These are phyloP conservation scores for Dissophora ornata DNA, from an alignment of 192 early-diverging fungal genomes.

Conservation along the genomic window DNA sequence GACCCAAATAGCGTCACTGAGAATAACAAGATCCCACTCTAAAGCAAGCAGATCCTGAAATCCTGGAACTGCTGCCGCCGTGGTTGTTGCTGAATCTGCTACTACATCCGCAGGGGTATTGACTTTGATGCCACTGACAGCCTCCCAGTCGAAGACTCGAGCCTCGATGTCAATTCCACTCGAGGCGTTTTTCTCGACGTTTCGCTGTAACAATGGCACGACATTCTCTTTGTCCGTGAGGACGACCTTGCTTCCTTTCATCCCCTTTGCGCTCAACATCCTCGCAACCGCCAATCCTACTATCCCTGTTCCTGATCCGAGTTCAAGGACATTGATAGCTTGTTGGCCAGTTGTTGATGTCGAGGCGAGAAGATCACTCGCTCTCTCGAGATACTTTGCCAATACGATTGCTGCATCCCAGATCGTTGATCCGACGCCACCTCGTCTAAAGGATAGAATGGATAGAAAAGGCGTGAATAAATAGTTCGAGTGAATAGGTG, in stretches of 20 bases:
- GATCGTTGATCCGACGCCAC: constrained; percentile 50
- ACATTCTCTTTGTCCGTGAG: constrained; percentile 62
- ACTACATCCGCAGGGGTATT: background rate
- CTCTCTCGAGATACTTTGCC: constrained; percentile 33
- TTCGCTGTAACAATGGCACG: constrained; percentile 55
- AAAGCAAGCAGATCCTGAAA: too few species aligned
- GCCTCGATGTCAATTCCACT: constrained; percentile 12
- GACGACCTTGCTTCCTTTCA: constrained; percentile 23
- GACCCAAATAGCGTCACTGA: constrained; percentile 55
- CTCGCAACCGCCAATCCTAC: constrained; percentile 63
- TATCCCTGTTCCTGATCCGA: constrained; percentile 70
- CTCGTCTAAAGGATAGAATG: constrained; percentile 12
- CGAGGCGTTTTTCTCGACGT: constrained; percentile 39
- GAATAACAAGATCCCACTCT: constrained; percentile 43
- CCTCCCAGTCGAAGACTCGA: constrained; percentile 45
- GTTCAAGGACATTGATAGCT: constrained; percentile 54
- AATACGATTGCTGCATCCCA: constrained; percentile 53
- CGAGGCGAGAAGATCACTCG: background rate
- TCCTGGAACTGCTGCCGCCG: background rate
- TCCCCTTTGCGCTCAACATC: constrained; percentile 12
- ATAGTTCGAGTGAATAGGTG: background rate
- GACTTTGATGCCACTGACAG: constrained; percentile 20
- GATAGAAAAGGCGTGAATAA: constrained; percentile 1
- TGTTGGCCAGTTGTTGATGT: background rate
- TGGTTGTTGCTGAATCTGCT: background rate